A percentile compares a stretch with the other conserved stretches of the same genome.
Evolutionary conservation across 2,329 filamentous ascomycete species (phyloP).

Genomic region (Fusarium sp.): DNA sequence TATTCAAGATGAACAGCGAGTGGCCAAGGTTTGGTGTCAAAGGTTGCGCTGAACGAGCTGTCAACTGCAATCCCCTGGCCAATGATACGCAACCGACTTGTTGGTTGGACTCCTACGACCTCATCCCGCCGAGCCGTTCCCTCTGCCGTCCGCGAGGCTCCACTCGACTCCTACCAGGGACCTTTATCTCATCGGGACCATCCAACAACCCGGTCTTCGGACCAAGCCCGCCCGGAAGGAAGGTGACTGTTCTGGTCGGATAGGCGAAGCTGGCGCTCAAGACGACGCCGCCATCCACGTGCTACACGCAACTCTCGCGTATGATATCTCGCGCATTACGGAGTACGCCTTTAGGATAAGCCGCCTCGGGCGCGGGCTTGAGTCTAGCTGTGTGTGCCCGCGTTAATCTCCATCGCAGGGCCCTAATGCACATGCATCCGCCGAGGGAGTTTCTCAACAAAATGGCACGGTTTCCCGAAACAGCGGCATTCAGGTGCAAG

Average conservation of each 20-base stretch:
- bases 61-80: neutral
- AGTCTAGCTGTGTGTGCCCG: slow-evolving; percentile 5
- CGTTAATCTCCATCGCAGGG: slow-evolving; percentile 10
- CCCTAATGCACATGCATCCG: slow-evolving; percentile 2
- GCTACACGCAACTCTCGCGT: slow-evolving; percentile 14
- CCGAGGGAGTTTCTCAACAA: neutral
- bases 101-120: slow-evolving; percentile 7
- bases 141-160: slow-evolving; percentile 8
- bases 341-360: slow-evolving; percentile 6
- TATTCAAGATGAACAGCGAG: slow-evolving; percentile 13
- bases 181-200: slow-evolving; percentile 12
- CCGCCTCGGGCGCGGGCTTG: slow-evolving; percentile 21
- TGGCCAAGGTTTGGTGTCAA: neutral
- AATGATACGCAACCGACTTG: slow-evolving; percentile 23
- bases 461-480: neutral
- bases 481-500: neutral
- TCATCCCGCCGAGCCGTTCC: slow-evolving; percentile 7
- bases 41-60: neutral
- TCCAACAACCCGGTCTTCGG: slow-evolving; percentile 35
- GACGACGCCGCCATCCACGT: slow-evolving; percentile 15
- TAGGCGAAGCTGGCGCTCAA: slow-evolving; percentile 10
- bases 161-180: slow-evolving; percentile 11
- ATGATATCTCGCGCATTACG: slow-evolving; percentile 17
- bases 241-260: neutral
- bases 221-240: slow-evolving; percentile 12